Evolutionary conservation across 306 rosid genomes (phyloP), one percentile per base, ranked within the genome.

Genomic region (Pterocarpus santalinus): DNA sequence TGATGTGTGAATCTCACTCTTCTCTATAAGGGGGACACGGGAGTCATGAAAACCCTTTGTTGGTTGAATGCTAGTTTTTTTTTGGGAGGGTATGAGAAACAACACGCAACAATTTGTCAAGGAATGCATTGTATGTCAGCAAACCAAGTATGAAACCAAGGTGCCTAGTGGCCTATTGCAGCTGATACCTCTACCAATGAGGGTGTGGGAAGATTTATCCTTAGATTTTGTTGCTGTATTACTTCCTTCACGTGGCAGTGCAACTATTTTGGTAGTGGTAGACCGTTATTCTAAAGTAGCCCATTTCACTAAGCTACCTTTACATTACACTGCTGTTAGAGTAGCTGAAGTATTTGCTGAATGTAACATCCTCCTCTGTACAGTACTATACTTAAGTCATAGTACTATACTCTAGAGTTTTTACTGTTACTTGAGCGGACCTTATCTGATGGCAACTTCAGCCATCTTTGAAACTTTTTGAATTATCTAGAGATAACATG

Each of bases 141-240:
- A 61, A 0, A 11, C 2, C 8, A 61, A 61, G 2, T 2, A 1
- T 1, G 41, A 15, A 0, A 61, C 67, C 7, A 36, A 61, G 1
- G 2, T 5, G 0, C 52, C 33, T 1, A 3, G 14, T 8, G 71
- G 52, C 0, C 8, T 65, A 0, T 9, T 43, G 0, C 56, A 67
- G 1, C 55, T 30, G 3, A 4, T 67, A 0, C 36, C 36, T 1
- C 1, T 12, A 0, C 72, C 72, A 0, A 0, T 1, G 0, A 3
- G 4, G 0, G 36, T 43, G 0, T 67, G 56, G 72, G 72, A 67
- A 13, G 56, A 67, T 2, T 0, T 67, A 1, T 41, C 72, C 0
- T 1, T 43, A 0, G 5, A 38, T 3, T 65, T 65, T 2, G 38
- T 65, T 3, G 4, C 7, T 0, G 51, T 30, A 2, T 7, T 65